Conservation (phyloP, 352 stramenopile genomes). For the Phytophthora meadii region DNA sequence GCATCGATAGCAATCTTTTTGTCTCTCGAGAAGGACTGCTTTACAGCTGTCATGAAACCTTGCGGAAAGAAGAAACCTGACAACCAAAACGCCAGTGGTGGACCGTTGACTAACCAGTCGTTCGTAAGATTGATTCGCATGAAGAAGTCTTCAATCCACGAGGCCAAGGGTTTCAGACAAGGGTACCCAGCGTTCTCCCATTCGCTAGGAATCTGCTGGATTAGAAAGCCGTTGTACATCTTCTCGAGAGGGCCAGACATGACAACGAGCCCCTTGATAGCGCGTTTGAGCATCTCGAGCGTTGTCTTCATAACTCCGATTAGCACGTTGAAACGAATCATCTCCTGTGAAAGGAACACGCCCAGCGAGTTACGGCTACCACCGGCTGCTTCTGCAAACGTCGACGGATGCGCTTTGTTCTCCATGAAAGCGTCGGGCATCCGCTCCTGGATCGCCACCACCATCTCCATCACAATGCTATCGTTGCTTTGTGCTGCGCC, state of each 20-base stretch:
- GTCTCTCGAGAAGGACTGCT: slow-evolving; percentile 92
- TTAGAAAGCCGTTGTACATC: slow-evolving; percentile 93
- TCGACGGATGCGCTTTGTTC: slow-evolving; percentile 71
- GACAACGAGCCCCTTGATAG: slow-evolving; percentile 91
- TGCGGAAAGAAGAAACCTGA: slow-evolving; percentile 96
- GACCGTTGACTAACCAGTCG: slow-evolving; percentile 85
- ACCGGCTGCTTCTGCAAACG: slow-evolving; percentile 79
- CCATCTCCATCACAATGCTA: slow-evolving; percentile 85
- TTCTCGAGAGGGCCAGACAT: slow-evolving; percentile 92
- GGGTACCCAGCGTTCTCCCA: slow-evolving; percentile 93
- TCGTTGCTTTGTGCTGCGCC: slow-evolving; percentile 68
- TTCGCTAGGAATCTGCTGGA: slow-evolving; percentile 88
- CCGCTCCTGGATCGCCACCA: slow-evolving; percentile 77
- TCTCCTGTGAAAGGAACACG: slow-evolving; percentile 92
- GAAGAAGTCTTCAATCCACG: slow-evolving; percentile 95
- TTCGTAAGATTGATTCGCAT: slow-evolving; percentile 84
- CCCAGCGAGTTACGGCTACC: slow-evolving; percentile 94
- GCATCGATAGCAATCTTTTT: slow-evolving; percentile 94
- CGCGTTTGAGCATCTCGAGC: slow-evolving; percentile 87
- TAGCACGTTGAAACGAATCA: slow-evolving; percentile 92
- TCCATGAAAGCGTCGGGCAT: slow-evolving; percentile 80
- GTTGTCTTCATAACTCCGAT: slow-evolving; percentile 88
- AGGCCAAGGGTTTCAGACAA: slow-evolving; percentile 91
- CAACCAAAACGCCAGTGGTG: slow-evolving; percentile 91
- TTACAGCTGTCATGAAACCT: slow-evolving; percentile 95